Percentiles rank a stretch among this genome's conserved stretches.
These are phyloP conservation scores for Isoetes taiwanensis DNA, from an alignment of 75 land plant genomes.

Conservation along the genomic window DNA sequence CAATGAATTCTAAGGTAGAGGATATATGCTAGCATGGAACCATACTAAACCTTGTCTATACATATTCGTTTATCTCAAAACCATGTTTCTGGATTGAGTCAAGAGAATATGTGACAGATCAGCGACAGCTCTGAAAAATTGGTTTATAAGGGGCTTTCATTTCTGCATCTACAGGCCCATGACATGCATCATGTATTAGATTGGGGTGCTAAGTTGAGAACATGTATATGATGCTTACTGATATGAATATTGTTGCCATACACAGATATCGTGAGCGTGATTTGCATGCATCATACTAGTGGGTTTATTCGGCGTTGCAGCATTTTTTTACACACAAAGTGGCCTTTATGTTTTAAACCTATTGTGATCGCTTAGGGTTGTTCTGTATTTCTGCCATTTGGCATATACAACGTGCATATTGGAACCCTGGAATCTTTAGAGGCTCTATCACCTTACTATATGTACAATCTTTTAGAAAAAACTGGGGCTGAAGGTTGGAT, in stretches of 20 bases:
- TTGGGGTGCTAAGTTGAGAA: not conserved
- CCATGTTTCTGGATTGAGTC: no score
- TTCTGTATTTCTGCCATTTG: slow-evolving; percentile 66
- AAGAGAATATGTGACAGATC: not conserved
- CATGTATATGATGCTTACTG: not conserved
- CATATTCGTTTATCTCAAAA: no score
- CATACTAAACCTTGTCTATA: not conserved
- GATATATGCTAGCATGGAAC: not conserved
- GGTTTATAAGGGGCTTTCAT: no score
- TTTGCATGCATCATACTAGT: slow-evolving; percentile 59
- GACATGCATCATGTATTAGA: no score
- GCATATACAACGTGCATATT: slow-evolving; percentile 57
- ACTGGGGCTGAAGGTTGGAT: slow-evolving; percentile 57
- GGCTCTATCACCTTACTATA: slow-evolving; percentile 73
- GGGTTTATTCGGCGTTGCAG: slow-evolving; percentile 66
- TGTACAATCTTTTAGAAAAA: slow-evolving; percentile 55
- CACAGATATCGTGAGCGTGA: slow-evolving; percentile 61
- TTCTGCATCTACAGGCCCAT: no score
- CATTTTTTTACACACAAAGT: slow-evolving; percentile 70
- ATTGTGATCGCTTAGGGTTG: slow-evolving; percentile 59
- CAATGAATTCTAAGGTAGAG: not conserved
- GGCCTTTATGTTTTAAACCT: slow-evolving; percentile 69
- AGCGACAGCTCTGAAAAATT: not conserved
- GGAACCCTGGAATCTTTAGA: slow-evolving; percentile 43
- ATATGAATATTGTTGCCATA: no score